Conservation (phyloP, 805 yeast genomes). For the Saccharomycopsis microspora region DNA sequence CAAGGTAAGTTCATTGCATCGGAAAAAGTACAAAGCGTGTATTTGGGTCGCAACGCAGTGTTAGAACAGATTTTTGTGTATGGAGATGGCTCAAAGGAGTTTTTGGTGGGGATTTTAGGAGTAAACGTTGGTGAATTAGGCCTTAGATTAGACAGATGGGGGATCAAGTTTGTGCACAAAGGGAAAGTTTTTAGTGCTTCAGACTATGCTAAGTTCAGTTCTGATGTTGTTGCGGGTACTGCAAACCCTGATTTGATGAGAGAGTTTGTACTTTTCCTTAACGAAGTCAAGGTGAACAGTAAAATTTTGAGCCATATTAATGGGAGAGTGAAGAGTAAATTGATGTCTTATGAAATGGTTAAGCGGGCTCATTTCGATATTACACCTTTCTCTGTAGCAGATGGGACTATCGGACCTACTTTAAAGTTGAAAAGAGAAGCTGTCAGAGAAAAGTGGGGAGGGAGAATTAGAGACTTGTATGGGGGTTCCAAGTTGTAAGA, state of each 20-base stretch:
- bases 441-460: slow-evolving; percentile 35
- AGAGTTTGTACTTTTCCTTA: neutral
- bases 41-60: slow-evolving; percentile 25
- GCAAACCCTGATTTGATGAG: neutral
- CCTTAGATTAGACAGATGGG: neutral
- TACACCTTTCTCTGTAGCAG: slow-evolving; percentile 43
- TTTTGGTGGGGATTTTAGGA: slow-evolving; percentile 6
- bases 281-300: slow-evolving; percentile 22
- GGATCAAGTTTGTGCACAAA: neutral
- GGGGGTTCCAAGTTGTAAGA: slow-evolving; percentile 17
- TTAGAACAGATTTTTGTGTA: slow-evolving; percentile 3
- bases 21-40: slow-evolving; percentile 32
- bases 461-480: slow-evolving; percentile 33
- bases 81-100: neutral
- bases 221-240: neutral
- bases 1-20: slow-evolving; percentile 31
- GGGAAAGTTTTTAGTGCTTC: neutral
- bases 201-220: neutral
- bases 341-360: slow-evolving; percentile 41
- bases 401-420: slow-evolving; percentile 50
- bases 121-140: slow-evolving; percentile 18
- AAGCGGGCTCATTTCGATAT: slow-evolving; percentile 33
- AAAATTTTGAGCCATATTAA: slow-evolving; percentile 28
- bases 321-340: slow-evolving; percentile 19
- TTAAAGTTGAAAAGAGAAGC: slow-evolving; percentile 39